Base-by-base conservation (phyloP, 345 rosid genomes). In the Corchorus capsularis region DNA sequence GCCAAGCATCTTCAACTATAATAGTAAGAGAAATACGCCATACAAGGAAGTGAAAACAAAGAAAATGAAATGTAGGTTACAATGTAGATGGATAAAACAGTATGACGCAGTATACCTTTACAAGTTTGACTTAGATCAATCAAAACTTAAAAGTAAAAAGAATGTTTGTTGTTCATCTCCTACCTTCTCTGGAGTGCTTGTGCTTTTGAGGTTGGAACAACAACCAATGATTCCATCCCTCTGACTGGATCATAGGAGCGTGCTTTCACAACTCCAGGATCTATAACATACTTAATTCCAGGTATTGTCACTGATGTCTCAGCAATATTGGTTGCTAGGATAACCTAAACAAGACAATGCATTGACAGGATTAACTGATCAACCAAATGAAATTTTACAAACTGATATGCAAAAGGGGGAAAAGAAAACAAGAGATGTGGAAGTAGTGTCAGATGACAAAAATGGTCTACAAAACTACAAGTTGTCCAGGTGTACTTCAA, bases 271-370 rank as follows among this genome's bases (percentile, higher is more conserved):
- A 92, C 83, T 60, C 99, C 99, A 78, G 99, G 91, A 83, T 95
- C 99, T 77, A 95, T 78, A 68, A 95, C 98, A 77, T 89, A 95
- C 88, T 88, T 95, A 78, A 93, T 87, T 79, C 99, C 99, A 77
- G 98, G 94, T 63, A 95, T 91, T 60, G 98, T 92, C 72, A 95
- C 92, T 0, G 98, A 95, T 77, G 99, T 95, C 89, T 95, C 99
- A 0, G 99, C 98, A 80, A 95, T 92, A 85, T 93, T 95, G 69
- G 98, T 93, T n/a, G 96, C 92, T 89, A 95, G 77, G 74, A 95
- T 86, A 71, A 93, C 98, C 97, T 95, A 75, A 52, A 72, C 10
- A 79, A 20, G 11, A 52, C 39, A 54, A 65, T 59, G 67, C 59
- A 61, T 65, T 15, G 63, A 74, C 49, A 75, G 27, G 64, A 61